These are phyloP conservation scores for Blastocystis sp. DNA, from an alignment of 352 stramenopile genomes.

Conservation along the genomic window DNA sequence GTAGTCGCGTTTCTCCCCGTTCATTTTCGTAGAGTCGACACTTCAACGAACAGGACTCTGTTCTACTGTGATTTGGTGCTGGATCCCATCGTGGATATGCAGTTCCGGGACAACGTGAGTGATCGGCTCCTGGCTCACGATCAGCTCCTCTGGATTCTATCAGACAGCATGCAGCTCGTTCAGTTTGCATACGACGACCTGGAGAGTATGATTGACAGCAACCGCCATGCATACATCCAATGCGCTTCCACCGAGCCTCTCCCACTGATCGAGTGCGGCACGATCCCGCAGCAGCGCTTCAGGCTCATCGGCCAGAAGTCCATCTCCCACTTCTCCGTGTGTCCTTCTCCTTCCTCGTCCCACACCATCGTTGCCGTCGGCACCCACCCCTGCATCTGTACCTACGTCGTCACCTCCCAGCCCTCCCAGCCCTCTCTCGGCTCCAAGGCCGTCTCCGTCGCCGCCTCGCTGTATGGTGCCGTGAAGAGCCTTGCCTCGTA, in stretches of 20 bases:
- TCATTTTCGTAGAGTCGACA: slow-evolving; percentile 11
- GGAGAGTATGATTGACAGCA: not conserved
- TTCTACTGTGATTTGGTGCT: slow-evolving; percentile 46
- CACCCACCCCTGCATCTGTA: slow-evolving; percentile 9
- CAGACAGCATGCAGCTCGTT: slow-evolving; percentile 13
- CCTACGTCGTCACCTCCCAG: slow-evolving; percentile 19
- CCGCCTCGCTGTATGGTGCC: slow-evolving; percentile 16
- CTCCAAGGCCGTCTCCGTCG: slow-evolving; percentile 15
- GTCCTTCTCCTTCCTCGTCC: not conserved
- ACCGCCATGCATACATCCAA: slow-evolving; percentile 46
- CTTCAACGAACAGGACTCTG: slow-evolving; percentile 8
- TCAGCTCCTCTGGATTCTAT: slow-evolving; percentile 46
- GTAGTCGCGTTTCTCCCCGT: not conserved
- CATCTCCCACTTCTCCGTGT: slow-evolving; percentile 17
- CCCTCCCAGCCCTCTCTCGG: not conserved
- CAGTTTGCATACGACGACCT: slow-evolving; percentile 14
- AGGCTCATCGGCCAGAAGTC: slow-evolving; percentile 5
- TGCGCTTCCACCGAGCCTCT: not conserved
- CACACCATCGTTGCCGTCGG: slow-evolving; percentile 12
- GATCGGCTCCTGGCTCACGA: not conserved
- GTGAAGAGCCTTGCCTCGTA: slow-evolving; percentile 41
- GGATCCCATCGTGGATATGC: slow-evolving; percentile 30
- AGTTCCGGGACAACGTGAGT: not conserved
- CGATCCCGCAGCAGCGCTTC: slow-evolving; percentile 47
- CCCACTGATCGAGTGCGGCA: slow-evolving; percentile 25